Percentiles rank a stretch among this genome's conserved stretches.
Conservation (phyloP, 2,329 filamentous ascomycete species). For the Diaporthe sp. region DNA sequence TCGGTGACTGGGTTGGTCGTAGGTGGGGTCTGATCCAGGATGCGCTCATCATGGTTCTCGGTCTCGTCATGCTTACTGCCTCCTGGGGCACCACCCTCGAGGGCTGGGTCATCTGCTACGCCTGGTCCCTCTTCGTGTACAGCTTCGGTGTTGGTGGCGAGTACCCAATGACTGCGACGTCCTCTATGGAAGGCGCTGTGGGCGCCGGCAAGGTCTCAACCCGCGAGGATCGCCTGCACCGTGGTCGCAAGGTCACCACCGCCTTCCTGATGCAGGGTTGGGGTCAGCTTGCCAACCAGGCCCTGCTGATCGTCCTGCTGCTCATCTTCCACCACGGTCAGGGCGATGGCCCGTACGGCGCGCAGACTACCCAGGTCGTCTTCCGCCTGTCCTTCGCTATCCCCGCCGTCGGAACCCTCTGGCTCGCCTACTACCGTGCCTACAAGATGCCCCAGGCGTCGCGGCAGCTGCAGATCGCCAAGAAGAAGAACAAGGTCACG, state of each 20-base stretch:
- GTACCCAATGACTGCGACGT: slow-evolving; percentile 97
- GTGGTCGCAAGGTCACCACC: slow-evolving; percentile 93
- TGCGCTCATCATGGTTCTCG: slow-evolving; percentile 92
- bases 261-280: slow-evolving; percentile 99
- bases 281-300: slow-evolving; percentile 96
- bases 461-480: slow-evolving; percentile 83
- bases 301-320: slow-evolving; percentile 86
- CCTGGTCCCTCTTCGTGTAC: slow-evolving; percentile 94
- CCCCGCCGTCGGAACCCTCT: slow-evolving; percentile 89
- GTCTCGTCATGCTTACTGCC: slow-evolving; percentile 90
- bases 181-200: slow-evolving; percentile 91
- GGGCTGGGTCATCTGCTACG: slow-evolving; percentile 98
- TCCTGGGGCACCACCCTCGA: slow-evolving; percentile 89
- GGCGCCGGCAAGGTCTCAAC: slow-evolving; percentile 90
- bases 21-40: slow-evolving; percentile 97
- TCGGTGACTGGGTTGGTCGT: slow-evolving; percentile 83
- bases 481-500: slow-evolving; percentile 88
- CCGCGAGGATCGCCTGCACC: slow-evolving; percentile 92
- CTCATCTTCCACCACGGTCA: slow-evolving; percentile 88
- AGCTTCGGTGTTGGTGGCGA: slow-evolving; percentile 80
- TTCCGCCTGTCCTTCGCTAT: slow-evolving; percentile 94
- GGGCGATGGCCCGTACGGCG: slow-evolving; percentile 82
- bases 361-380: slow-evolving; percentile 85
- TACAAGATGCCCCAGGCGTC: slow-evolving; percentile 94
- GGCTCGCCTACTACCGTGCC: slow-evolving; percentile 95